A percentile compares a stretch with the other conserved stretches of the same genome.
Conservation (phyloP, 495 filamentous ascomycete species). For the Glonium stellatum region DNA sequence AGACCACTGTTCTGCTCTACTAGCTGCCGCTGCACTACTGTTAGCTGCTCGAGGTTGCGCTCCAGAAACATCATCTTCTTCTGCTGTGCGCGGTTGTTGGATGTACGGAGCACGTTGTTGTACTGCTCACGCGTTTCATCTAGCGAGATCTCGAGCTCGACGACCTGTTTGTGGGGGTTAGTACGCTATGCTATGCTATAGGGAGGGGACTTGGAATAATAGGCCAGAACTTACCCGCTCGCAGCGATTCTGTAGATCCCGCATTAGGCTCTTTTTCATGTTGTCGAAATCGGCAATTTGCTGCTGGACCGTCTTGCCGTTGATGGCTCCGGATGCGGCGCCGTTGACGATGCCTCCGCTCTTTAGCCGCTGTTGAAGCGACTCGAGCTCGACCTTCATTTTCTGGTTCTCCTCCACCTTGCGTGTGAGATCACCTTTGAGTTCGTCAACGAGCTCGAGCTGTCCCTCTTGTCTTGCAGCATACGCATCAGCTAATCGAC, state of each 20-base stretch:
- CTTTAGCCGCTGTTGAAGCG: slow-evolving; percentile 64
- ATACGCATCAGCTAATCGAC: slow-evolving; percentile 68
- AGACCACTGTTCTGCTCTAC: slow-evolving; percentile 93
- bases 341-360: slow-evolving; percentile 50
- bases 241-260: slow-evolving; percentile 95
- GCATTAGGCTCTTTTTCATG: slow-evolving; percentile 99
- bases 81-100: slow-evolving; percentile 95
- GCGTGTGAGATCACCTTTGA: slow-evolving; percentile 62
- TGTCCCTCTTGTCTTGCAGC: slow-evolving; percentile 64
- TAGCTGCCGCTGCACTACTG: slow-evolving; percentile 91
- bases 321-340: slow-evolving; percentile 43
- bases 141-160: slow-evolving; percentile 93
- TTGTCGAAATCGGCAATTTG: slow-evolving; percentile 97
- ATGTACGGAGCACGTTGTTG: slow-evolving; percentile 90
- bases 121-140: slow-evolving; percentile 98
- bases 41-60: slow-evolving; percentile 94
- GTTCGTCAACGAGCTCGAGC: slow-evolving; percentile 59
- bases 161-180: slow-evolving; percentile 45
- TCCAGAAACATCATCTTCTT: slow-evolving; percentile 99
- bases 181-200: slow-evolving; percentile 4
- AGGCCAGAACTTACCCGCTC: slow-evolving; percentile 56
- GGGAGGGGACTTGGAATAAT: not conserved
- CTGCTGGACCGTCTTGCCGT: slow-evolving; percentile 91
- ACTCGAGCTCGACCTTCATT: slow-evolving; percentile 67
- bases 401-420: slow-evolving; percentile 71